A percentile compares a stretch with the other conserved stretches of the same genome.
Conservation (phyloP, 169 alveolate species). For the Babesia ovis region DNA sequence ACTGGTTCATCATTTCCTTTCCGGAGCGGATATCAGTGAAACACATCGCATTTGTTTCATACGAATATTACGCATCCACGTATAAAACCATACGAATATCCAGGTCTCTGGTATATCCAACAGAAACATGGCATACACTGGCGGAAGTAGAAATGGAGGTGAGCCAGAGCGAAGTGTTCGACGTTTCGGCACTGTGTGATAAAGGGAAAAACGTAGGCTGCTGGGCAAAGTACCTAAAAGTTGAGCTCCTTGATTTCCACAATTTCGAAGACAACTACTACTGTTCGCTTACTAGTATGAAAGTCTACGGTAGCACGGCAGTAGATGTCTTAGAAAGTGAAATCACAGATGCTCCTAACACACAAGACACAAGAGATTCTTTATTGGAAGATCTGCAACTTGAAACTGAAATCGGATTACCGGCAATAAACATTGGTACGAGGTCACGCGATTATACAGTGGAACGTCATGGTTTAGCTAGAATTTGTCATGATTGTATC, state of each 20-base stretch:
- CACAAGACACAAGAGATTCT: not conserved
- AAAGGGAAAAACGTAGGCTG: constrained; percentile 70
- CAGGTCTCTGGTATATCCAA: constrained; percentile 78
- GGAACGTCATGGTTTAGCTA: not conserved
- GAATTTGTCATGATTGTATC: not conserved
- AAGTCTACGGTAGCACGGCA: constrained; percentile 83
- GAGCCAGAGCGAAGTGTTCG: constrained; percentile 77
- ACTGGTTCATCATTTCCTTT: constrained; percentile 82
- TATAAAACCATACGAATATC: constrained; percentile 72
- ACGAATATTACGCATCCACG: constrained; percentile 82
- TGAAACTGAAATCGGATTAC: not conserved
- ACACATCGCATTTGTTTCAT: constrained; percentile 74
- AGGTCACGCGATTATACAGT: not conserved
- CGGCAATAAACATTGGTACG: not conserved
- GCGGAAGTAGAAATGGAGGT: constrained; percentile 78
- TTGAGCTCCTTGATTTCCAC: constrained; percentile 80
- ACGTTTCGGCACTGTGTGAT: constrained; percentile 71
- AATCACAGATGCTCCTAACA: constrained; percentile 24
- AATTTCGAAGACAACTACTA: constrained; percentile 77
- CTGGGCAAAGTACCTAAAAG: constrained; percentile 77
- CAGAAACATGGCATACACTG: constrained; percentile 74
- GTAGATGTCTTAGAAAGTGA: constrained; percentile 76
- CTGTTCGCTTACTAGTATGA: constrained; percentile 81
- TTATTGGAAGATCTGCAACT: not conserved
- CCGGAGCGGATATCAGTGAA: constrained; percentile 79